Percentiles rank a stretch among this genome's conserved stretches.
phyloP scores from a whole-genome alignment of 1,139 yeast species.

The Suhomyces anneliseae region DNA sequence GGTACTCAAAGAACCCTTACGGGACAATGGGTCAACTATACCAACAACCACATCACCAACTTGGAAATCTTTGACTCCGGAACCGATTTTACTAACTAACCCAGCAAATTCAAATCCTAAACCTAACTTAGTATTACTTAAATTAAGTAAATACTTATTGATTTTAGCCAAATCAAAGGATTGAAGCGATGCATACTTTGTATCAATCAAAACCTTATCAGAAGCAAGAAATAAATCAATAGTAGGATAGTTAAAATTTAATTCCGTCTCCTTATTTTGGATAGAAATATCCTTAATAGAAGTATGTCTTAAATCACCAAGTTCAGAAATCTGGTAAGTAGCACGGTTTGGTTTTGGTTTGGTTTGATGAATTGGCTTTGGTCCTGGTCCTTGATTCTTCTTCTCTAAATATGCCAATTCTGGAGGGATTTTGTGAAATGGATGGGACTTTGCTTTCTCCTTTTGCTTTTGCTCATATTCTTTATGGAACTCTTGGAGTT shows the following conservation, averaged over 20 bases:
- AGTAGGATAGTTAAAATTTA: conserved; percentile 44
- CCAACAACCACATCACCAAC: conserved; percentile 44
- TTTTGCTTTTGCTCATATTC: conserved; percentile 26
- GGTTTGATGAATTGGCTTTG: conserved; percentile 14
- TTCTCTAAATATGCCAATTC: conserved; percentile 42
- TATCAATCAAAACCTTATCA: conserved; percentile 36
- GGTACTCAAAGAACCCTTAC: conserved; percentile 41
- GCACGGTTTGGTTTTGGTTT: conserved; percentile 1
- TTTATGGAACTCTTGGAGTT: conserved; percentile 36
- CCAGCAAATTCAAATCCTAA: conserved; percentile 48
- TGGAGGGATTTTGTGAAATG: conserved; percentile 46
- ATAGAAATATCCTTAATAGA: conserved; percentile 45
- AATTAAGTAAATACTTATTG: conserved; percentile 36
- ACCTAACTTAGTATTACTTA: conserved; percentile 41
- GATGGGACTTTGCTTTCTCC: conserved; percentile 27
- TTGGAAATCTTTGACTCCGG: conserved; percentile 24
- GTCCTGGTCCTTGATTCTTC: conserved; percentile 28
- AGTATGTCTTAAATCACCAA: conserved; percentile 34
- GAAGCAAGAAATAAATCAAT: conserved; percentile 37
- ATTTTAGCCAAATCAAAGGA: conserved; percentile 42
- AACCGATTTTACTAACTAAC: conserved; percentile 33
- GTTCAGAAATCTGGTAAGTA: conserved; percentile 10
- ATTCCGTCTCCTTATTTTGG: conserved; percentile 42
- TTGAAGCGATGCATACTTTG: conserved; percentile 39
- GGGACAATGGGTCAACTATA: conserved; percentile 31